These are phyloP conservation scores for Tuctoria greenei DNA, from an alignment of 176 grass and related monocot species.

Conservation along the genomic window DNA sequence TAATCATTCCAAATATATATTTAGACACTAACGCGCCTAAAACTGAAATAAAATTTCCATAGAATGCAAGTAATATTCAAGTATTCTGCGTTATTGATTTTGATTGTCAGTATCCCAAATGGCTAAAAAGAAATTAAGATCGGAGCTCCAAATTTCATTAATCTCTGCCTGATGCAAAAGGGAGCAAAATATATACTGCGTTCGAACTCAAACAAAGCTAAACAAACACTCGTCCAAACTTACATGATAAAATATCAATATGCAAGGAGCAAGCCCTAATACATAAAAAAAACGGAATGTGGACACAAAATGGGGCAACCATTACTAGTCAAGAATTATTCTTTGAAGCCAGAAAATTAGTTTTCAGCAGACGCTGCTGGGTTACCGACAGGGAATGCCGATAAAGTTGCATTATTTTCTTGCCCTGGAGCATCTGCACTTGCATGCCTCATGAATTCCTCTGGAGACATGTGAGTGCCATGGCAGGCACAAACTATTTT, in stretches of 20 bases:
- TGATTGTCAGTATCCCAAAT: background rate
- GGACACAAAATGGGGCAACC: constrained; percentile 7
- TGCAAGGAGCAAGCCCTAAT: background rate
- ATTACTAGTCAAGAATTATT: constrained; percentile 17
- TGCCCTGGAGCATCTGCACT: constrained; percentile 44
- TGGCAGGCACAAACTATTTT: constrained; percentile 94
- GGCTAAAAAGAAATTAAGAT: background rate
- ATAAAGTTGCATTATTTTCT: constrained; percentile 40
- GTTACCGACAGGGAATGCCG: constrained; percentile 43
- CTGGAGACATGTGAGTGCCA: constrained; percentile 69
- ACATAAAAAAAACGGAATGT: no score
- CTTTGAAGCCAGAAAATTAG: constrained; percentile 20
- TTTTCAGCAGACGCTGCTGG: constrained; percentile 62
- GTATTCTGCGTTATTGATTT: background rate
- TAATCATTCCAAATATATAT: no score
- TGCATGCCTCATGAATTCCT: constrained; percentile 80
- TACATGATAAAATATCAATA: constrained; percentile 16
- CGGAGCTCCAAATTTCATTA: background rate
- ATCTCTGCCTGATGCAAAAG: background rate
- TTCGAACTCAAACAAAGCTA: constrained; percentile 21
- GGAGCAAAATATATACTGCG: constrained; percentile 26
- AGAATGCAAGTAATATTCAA: background rate
- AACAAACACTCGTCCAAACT: constrained; percentile 13
- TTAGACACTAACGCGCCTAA: no score
- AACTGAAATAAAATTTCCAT: background rate